phyloP scores from a whole-genome alignment of 352 stramenopile species.

The Phytophthora vignae region DNA sequence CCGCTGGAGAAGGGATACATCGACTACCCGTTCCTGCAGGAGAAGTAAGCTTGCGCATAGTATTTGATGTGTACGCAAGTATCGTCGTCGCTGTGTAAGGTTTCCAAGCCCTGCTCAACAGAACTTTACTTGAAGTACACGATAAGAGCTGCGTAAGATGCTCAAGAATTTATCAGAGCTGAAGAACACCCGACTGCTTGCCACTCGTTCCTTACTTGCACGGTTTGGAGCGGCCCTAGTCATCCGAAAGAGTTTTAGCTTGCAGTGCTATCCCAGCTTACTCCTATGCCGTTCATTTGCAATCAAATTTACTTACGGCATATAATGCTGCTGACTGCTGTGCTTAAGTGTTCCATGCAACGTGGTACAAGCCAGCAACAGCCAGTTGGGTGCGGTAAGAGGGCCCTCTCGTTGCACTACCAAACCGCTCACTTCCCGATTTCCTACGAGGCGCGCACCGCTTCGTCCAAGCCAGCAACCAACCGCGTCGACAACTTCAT shows the following conservation, averaged over 20 bases:
- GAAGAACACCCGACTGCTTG: not conserved
- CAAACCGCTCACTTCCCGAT: not conserved
- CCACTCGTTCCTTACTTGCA: not conserved
- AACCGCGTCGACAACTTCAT: not conserved
- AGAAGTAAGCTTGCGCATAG: conserved; percentile 13
- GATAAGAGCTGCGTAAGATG: too few species aligned
- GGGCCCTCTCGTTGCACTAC: not conserved
- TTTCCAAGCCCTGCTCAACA: not conserved
- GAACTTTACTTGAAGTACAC: too few species aligned
- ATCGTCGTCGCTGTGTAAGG: not conserved
- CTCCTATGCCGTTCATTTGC: not conserved
- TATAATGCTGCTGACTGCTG: not conserved
- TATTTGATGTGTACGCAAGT: too few species aligned
- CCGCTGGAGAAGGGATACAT: conserved; percentile 34
- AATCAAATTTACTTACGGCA: not conserved
- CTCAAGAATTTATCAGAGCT: not conserved
- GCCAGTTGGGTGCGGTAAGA: not conserved
- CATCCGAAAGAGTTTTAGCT: not conserved
- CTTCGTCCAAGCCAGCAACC: not conserved
- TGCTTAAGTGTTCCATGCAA: not conserved
- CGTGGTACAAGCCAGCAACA: not conserved
- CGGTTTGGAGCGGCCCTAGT: too few species aligned
- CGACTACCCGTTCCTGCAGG: conserved; percentile 30
- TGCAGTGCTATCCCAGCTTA: not conserved
- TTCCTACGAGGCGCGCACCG: not conserved